Conservation (phyloP, 2,329 filamentous ascomycete species). For the Sporothrix curviconia region DNA sequence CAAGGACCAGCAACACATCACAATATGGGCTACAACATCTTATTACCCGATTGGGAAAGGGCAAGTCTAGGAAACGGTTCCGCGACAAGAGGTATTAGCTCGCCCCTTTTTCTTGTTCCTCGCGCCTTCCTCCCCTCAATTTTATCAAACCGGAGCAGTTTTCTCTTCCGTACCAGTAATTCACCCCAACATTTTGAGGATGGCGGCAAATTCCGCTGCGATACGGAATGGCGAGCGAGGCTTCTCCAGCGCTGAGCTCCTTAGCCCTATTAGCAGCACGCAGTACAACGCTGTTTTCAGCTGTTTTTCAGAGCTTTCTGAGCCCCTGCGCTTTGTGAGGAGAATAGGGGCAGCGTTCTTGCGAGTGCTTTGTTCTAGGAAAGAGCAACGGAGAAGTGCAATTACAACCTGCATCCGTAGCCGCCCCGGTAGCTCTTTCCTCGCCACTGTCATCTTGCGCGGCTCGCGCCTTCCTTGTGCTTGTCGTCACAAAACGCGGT, state of each 20-base stretch:
- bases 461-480: not conserved
- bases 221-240: not conserved
- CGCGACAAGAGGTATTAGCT: too few species aligned
- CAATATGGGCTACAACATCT: not conserved
- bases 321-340: too few species aligned
- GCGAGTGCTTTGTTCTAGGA: too few species aligned
- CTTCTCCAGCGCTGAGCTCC: not conserved
- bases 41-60: conserved; percentile 5
- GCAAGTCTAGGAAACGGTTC: not conserved
- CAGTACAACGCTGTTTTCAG: conserved; percentile 3
- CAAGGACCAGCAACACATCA: not conserved
- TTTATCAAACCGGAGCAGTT: not conserved
- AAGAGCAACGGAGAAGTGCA: not conserved
- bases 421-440: not conserved
- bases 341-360: too few species aligned
- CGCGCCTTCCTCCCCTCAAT: not conserved
- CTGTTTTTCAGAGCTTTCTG: too few species aligned
- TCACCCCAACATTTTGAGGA: too few species aligned
- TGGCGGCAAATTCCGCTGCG: not conserved
- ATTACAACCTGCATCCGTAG: not conserved
- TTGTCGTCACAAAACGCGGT: not conserved
- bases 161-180: not conserved
- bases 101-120: too few species aligned
- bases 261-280: too few species aligned
- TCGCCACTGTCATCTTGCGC: too few species aligned